phyloP scores from a whole-genome alignment of 2,329 filamentous ascomycete genomes.

The Colletotrichum camelliae region DNA sequence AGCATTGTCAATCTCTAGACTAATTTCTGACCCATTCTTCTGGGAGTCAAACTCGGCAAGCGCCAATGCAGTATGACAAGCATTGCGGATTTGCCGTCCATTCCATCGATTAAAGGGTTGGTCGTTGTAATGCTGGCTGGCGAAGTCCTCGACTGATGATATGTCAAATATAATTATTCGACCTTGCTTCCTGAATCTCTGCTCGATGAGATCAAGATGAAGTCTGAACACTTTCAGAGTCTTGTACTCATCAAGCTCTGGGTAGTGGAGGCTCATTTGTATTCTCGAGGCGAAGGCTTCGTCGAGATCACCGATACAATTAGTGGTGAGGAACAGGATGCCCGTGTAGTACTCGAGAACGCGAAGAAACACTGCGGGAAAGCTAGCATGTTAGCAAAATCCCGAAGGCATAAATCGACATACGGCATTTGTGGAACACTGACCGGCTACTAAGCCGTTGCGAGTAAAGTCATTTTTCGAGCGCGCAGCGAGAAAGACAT shows the following conservation, averaged over 20 bases:
- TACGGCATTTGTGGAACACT: no score
- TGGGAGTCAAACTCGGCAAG: neutral
- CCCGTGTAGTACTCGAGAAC: neutral
- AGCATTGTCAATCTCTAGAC: neutral
- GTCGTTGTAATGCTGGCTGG: neutral
- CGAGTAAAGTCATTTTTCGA: neutral
- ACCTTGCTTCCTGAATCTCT: accelerated
- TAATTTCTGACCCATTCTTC: neutral
- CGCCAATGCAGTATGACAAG: accelerated
- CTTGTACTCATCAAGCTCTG: neutral
- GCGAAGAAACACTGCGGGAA: neutral
- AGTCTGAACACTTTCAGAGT: neutral
- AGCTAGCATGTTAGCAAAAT: no score
- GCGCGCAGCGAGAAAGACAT: neutral
- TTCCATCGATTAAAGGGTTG: neutral
- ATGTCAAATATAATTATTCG: neutral
- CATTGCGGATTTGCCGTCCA: neutral
- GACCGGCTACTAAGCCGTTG: neutral
- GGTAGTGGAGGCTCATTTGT: neutral
- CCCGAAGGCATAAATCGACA: no score
- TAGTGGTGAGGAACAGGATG: neutral
- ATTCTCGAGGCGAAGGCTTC: neutral
- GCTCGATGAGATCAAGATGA: neutral
- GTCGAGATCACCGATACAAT: neutral
- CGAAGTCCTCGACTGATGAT: neutral